phyloP scores from a whole-genome alignment of 371 early-diverging fungal genomes.

The Lichtheimia corymbifera region DNA sequence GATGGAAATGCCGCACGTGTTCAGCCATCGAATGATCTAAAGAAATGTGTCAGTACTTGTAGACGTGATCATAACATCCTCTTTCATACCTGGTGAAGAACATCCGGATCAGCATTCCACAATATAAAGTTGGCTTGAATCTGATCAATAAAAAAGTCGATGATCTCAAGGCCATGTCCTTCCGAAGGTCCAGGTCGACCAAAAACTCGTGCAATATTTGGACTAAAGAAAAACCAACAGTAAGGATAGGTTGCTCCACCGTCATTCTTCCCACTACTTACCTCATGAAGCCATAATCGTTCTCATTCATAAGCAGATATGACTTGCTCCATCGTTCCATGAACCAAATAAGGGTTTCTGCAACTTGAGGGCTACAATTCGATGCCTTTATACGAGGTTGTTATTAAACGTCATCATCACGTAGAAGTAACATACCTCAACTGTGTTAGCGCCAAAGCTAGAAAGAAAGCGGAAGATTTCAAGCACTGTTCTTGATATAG shows the following conservation, averaged over 20 bases:
- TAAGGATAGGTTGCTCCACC: too few species aligned
- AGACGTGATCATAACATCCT: background rate
- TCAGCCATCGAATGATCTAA: slow-evolving; percentile 61
- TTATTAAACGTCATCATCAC: background rate
- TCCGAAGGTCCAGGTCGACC: slow-evolving; percentile 56
- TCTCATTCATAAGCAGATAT: slow-evolving; percentile 65
- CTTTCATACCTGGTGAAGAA: slow-evolving; percentile 50
- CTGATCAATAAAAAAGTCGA: slow-evolving; percentile 65
- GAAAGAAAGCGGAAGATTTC: slow-evolving; percentile 43
- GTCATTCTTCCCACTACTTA: slow-evolving; percentile 15
- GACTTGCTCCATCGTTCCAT: slow-evolving; percentile 76
- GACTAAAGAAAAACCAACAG: slow-evolving; percentile 23
- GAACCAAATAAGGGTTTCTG: slow-evolving; percentile 76
- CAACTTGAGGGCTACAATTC: slow-evolving; percentile 73
- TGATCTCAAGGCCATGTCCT: slow-evolving; percentile 61
- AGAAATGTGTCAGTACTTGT: background rate
- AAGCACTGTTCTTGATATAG: slow-evolving; percentile 55
- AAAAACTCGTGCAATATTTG: slow-evolving; percentile 56
- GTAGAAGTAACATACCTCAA: slow-evolving; percentile 36
- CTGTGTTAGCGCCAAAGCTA: slow-evolving; percentile 34
- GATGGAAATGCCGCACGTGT: slow-evolving; percentile 55
- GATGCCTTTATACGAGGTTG: slow-evolving; percentile 33
- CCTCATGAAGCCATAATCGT: slow-evolving; percentile 64
- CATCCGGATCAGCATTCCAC: slow-evolving; percentile 78
- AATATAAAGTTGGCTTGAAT: slow-evolving; percentile 63